Conservation (phyloP, 2,329 filamentous ascomycete species). For the Aureobasidium melanogenum region DNA sequence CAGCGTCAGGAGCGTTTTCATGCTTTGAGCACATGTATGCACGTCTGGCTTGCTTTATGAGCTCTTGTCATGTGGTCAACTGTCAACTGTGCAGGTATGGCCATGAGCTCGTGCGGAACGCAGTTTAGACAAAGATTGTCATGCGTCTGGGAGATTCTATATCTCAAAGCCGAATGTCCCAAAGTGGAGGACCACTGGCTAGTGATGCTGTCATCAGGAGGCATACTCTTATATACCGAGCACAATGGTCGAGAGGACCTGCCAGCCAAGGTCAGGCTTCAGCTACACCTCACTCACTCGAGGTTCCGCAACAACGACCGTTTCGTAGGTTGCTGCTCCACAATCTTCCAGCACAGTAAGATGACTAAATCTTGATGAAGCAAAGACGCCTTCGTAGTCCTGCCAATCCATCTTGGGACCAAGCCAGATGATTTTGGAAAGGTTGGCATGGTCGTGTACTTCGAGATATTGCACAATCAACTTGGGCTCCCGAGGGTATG, state of each 20-base stretch:
- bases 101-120: neutral
- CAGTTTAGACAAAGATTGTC: neutral
- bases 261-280: neutral
- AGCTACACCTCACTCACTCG: neutral
- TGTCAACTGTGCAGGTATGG: neutral
- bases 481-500: slow-evolving; percentile 43
- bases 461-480: slow-evolving; percentile 39
- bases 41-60: neutral
- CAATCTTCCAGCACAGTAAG: slow-evolving; percentile 14
- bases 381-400: slow-evolving; percentile 18
- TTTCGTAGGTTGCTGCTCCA: slow-evolving; percentile 16
- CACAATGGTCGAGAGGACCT: neutral
- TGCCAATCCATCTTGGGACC: slow-evolving; percentile 36
- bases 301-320: slow-evolving; percentile 16
- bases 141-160: neutral
- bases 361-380: neutral
- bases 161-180: neutral
- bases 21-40: neutral
- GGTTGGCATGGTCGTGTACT: slow-evolving; percentile 20
- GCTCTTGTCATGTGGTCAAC: neutral
- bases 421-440: slow-evolving; percentile 34
- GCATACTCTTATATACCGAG: neutral
- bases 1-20: neutral
- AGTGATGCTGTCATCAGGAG: neutral
- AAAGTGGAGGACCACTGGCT: neutral